Conservation (phyloP, 2,329 filamentous ascomycete species). For the Pseudogymnoascus sp. region DNA sequence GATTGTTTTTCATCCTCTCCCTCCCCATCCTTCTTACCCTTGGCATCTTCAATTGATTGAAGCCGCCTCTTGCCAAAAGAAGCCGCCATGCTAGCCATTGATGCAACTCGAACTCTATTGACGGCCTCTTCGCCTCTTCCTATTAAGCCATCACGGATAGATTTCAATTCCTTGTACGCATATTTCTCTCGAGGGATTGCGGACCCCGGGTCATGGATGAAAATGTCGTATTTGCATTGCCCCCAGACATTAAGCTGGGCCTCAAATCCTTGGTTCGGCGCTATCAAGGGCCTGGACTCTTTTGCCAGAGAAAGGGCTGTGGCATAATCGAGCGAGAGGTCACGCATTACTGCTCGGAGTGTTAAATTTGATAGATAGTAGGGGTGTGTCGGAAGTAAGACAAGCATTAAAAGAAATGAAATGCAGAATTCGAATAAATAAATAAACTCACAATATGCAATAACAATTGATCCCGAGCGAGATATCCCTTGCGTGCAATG, state of each 20-base stretch:
- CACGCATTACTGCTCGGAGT: constrained; percentile 18
- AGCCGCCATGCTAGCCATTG: constrained; percentile 10
- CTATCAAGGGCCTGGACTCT: constrained; percentile 16
- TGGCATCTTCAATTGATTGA: background rate
- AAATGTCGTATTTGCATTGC: constrained; percentile 10
- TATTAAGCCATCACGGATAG: constrained; percentile 9
- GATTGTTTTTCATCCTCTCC: background rate
- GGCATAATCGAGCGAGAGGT: constrained; percentile 14
- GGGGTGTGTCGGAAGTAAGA: background rate
- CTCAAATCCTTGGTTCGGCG: constrained; percentile 20
- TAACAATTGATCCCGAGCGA: constrained; percentile 18
- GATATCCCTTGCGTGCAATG: constrained; percentile 23
- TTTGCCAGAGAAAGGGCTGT: constrained; percentile 17
- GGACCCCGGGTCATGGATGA: background rate
- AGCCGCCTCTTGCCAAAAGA: constrained; percentile 12
- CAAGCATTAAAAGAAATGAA: background rate
- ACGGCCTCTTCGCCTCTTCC: constrained; percentile 11
- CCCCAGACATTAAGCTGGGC: constrained; percentile 19
- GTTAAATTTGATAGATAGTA: background rate
- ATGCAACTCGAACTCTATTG: constrained; percentile 11
- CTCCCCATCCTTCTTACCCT: background rate
- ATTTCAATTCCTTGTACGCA: constrained; percentile 13
- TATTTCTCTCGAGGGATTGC: constrained; percentile 8
- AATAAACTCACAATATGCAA: constrained; percentile 20
- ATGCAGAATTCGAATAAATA: background rate